Base-by-base conservation (phyloP, 208 protist species). In the Herpetomonas muscarum region DNA sequence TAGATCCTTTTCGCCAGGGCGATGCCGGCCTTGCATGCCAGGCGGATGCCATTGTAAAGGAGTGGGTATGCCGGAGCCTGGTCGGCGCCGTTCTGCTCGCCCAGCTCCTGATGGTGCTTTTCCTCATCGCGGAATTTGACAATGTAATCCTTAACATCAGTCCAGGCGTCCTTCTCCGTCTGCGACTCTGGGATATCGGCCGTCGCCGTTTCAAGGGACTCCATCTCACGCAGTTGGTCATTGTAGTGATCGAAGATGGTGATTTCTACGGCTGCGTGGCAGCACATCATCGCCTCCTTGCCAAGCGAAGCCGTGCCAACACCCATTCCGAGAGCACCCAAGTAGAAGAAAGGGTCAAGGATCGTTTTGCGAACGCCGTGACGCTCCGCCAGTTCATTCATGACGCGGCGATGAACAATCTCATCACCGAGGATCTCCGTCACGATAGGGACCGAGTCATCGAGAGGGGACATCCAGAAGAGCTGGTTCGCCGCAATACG, bases 171-270 rank as follows among this genome's bases (percentile, higher is more conserved):
- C 21, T 56, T 71, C 42, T 81, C 74, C 29, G 54, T 56, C 19
- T 71, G 72, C 1, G 46, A 59, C 49, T 79, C 74, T 13, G 50
- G 61, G 24, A 56, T 34, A 10, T 45, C 50, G 1, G 56, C 31
- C 13, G 60, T 57, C 7, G 29, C 21, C 0, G 54, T 41, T 46
- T 92, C 87, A 3, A 94, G 37, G 1, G 42, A 46, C 41, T 88
- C 74, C 48, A 94, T 70, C 54, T 91, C 87, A 2, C 87, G 74
- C 15, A 94, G 81, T 48, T 94, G 87, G 50, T 94, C 87, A 56
- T 94, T 94, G 66, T 94, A 94, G 51, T 94, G 87, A 10, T 86
- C 64, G 39, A 74, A 84, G 60, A 94, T 94, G 3, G 81, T 88
- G 34, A 83, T 74, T 45, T 94, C 87, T 19, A 94, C 81, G 17